A percentile compares a stretch with the other conserved stretches of the same genome.
Evolutionary conservation across 1,284 basidiomycete species (phyloP).

Genomic region (Mycena citricolor): DNA sequence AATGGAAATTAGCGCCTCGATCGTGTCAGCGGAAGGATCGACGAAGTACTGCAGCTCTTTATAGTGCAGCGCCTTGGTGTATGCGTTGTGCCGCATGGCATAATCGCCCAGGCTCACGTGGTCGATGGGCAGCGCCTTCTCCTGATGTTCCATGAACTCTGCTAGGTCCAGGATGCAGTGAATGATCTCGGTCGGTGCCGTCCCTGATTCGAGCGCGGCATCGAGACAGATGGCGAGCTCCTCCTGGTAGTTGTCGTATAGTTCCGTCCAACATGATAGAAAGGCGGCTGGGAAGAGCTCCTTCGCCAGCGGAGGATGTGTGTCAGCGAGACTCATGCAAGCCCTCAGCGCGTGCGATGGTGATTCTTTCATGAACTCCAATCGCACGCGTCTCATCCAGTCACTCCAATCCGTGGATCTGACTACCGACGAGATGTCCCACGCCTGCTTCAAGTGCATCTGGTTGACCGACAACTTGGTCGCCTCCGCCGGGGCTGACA

Average conservation of each 20-base stretch:
- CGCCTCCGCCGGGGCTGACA: constrained; percentile 76
- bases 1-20: constrained; percentile 95
- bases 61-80: constrained; percentile 98
- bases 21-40: constrained; percentile 84
- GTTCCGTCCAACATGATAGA: constrained; percentile 95
- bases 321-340: constrained; percentile 91
- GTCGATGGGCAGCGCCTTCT: constrained; percentile 94
- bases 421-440: constrained; percentile 85
- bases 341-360: constrained; percentile 96
- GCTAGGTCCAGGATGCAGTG: constrained; percentile 94
- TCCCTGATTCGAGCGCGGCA: constrained; percentile 78
- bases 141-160: constrained; percentile 99
- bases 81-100: constrained; percentile 91
- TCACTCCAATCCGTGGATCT: constrained; percentile 93
- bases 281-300: constrained; percentile 99
- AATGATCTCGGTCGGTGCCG: constrained; percentile 88
- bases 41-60: constrained; percentile 98
- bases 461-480: constrained; percentile 95
- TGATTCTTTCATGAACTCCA: constrained; percentile 98
- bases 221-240: constrained; percentile 93
- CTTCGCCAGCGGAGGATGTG: constrained; percentile 88
- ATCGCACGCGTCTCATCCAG: constrained; percentile 92
- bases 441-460: constrained; percentile 95
- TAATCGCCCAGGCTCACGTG: constrained; percentile 93
- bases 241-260: constrained; percentile 96